Percentiles rank a stretch among this genome's conserved stretches.
These are phyloP conservation scores for Candida dubliniensis DNA, from an alignment of 1,139 yeast species.

Conservation along the genomic window DNA sequence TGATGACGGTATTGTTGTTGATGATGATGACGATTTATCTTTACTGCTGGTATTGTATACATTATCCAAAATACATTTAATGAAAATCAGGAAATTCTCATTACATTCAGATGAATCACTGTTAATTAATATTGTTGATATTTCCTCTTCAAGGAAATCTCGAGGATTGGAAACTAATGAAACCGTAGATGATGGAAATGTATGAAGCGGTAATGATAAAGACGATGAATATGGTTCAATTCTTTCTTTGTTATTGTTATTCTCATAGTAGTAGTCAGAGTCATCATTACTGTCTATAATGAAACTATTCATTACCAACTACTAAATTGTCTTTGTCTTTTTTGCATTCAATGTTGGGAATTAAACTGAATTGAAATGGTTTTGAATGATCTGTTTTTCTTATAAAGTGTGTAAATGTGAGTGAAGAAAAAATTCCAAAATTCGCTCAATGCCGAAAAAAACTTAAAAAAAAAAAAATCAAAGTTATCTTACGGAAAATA, in stretches of 20 bases:
- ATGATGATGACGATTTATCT: conserved; percentile 1
- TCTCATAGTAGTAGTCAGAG: not conserved
- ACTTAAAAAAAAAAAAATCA: too few relatives aligned
- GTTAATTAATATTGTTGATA: conserved; percentile 28
- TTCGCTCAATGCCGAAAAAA: too few relatives aligned
- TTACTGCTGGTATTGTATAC: conserved; percentile 15
- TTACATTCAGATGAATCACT: conserved; percentile 46
- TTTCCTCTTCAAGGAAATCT: conserved; percentile 19
- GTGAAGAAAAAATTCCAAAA: too few relatives aligned
- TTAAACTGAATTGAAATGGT: too few relatives aligned
- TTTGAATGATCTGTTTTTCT: too few relatives aligned
- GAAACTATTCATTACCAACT: too few relatives aligned
- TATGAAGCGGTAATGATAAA: conserved; percentile 1
- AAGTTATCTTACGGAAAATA: too few relatives aligned
- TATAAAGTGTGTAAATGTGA: too few relatives aligned
- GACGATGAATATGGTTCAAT: not conserved
- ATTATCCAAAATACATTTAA: conserved; percentile 38
- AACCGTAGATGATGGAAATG: conserved; percentile 2
- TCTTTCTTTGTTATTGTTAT: not conserved
- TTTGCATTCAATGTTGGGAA: too few relatives aligned
- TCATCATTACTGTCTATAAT: too few relatives aligned
- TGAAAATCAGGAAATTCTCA: conserved; percentile 35
- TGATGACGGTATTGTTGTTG: conserved; percentile 2
- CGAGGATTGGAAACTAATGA: conserved; percentile 1
- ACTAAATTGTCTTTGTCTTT: too few relatives aligned